Base-by-base conservation (phyloP, 1,284 basidiomycete genomes). In the Xanthoconium separans region DNA sequence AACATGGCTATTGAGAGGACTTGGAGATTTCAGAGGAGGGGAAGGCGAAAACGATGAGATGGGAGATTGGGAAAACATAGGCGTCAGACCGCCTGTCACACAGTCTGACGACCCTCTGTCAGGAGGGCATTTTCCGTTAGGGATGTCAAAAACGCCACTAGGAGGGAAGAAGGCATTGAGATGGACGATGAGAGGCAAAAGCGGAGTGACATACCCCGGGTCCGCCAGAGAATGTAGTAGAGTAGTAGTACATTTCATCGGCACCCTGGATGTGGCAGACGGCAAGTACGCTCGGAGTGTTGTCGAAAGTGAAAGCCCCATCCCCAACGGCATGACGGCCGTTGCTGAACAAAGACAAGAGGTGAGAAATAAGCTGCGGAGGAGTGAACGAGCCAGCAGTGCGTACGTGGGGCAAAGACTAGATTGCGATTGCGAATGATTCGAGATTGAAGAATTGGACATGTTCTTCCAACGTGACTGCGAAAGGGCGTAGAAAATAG, bases 61-160 rank as follows among this genome's bases (percentile, higher is more conserved):
- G 57, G 73, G 71, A 65, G 74, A 75, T 70, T 77, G 70, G 64
- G 77, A 74, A 63, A 77, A 74, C 59, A 72, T 73, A 68, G 80
- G 76, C 90, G 88, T 81, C 83, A 81, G 81, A 78, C 83, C 80
- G 88, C 82, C 89, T 92, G 86, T 92, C 89, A 92, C 89, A 84
- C 89, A 87, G 81, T 81, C 84, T 80, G 83, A 85, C 89, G 89
- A 92, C 89, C 89, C 90, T 86, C 90, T 70, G 69, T 89, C 86
- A 67, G 89, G 89, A 89, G 89, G 89, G 90, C 90, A 92, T 92
- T 92, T 92, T 63, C 75, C 75, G 67, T 79, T 84, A 67, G 89
- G 87, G 79, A 77, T 78, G 89, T 92, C 90, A 92, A 92, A 92
- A 91, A 76, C 89, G 85, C 89, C 89, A 92, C 89, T 91, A 57